A percentile compares a stretch with the other conserved stretches of the same genome.
phyloP scores from a whole-genome alignment of 75 land plant genomes.

The Sequoia sempervirens region DNA sequence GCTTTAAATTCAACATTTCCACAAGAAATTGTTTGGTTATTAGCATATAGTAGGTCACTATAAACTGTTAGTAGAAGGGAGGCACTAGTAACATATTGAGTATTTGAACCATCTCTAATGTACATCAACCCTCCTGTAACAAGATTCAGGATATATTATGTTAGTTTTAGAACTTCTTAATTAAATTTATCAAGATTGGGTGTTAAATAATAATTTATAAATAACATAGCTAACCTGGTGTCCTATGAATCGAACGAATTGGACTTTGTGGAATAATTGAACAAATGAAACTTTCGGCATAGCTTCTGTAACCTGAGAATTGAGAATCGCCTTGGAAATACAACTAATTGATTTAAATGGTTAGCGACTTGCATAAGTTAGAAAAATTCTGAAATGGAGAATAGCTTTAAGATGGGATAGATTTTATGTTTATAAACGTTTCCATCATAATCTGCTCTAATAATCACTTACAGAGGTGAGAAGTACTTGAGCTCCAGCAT shows the following conservation, averaged over 20 bases:
- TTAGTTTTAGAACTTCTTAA: not conserved
- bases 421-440: too few species aligned
- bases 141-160: not conserved
- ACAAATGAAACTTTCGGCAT: conserved; percentile 77
- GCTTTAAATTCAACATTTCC: conserved; percentile 24
- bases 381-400: not conserved
- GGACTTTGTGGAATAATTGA: conserved; percentile 70
- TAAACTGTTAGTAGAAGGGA: conserved; percentile 53
- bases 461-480: conserved; percentile 31
- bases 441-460: too few species aligned
- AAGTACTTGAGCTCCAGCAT: conserved; percentile 63
- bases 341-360: conserved; percentile 20
- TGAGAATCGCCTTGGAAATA: conserved; percentile 48
- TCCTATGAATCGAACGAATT: conserved; percentile 23
- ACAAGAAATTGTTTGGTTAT: conserved; percentile 31
- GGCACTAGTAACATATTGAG: conserved; percentile 74
- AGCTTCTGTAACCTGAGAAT: conserved; percentile 34
- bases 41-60: conserved; percentile 37
- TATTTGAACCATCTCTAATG: conserved; percentile 82
- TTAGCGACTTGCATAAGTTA: not conserved
- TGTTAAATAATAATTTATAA: too few species aligned
- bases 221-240: conserved; percentile 57
- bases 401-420: not conserved
- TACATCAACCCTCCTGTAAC: conserved; percentile 67
- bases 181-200: not conserved